These are phyloP conservation scores for Kodamaea kaohsiungensis DNA, from an alignment of 805 yeast species.

Conservation along the genomic window DNA sequence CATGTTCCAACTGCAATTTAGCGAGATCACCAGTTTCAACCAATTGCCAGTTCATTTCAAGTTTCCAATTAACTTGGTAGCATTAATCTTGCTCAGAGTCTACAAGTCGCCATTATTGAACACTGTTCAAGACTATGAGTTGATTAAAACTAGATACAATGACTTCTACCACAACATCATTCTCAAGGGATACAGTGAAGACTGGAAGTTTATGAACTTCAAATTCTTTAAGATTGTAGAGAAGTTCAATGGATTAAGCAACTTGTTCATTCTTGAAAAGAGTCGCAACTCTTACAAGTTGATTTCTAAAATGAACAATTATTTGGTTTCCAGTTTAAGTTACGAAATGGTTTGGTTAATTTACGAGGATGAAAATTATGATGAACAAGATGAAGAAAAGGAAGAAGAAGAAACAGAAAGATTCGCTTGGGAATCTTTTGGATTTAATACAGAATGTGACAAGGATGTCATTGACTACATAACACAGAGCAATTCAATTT, in stretches of 20 bases:
- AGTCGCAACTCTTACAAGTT: slow-evolving; percentile 24
- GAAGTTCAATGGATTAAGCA: slow-evolving; percentile 23
- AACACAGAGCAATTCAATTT: slow-evolving; percentile 21
- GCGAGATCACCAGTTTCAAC: slow-evolving; percentile 20
- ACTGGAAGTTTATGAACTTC: slow-evolving; percentile 26
- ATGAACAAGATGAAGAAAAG: slow-evolving; percentile 8
- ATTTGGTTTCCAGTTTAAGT: slow-evolving; percentile 35
- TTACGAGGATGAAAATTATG: slow-evolving; percentile 24
- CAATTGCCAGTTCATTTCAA: slow-evolving; percentile 43
- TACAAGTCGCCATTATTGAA: slow-evolving; percentile 33
- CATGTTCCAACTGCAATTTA: slow-evolving; percentile 24
- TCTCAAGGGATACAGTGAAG: slow-evolving; percentile 14
- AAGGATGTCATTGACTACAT: slow-evolving; percentile 21
- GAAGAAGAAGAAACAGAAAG: neutral
- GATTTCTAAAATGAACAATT: slow-evolving; percentile 34
- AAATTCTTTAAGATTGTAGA: slow-evolving; percentile 24
- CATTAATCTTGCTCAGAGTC: slow-evolving; percentile 33
- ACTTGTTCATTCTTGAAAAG: slow-evolving; percentile 11
- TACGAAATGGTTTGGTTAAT: slow-evolving; percentile 44
- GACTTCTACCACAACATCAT: slow-evolving; percentile 20
- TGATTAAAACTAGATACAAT: slow-evolving; percentile 25
- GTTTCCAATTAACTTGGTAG: slow-evolving; percentile 36
- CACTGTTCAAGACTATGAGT: slow-evolving; percentile 24
- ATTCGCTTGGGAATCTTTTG: slow-evolving; percentile 31
- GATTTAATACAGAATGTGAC: slow-evolving; percentile 22